Conservation (phyloP, 306 rosid genomes). For the Morella rubra region DNA sequence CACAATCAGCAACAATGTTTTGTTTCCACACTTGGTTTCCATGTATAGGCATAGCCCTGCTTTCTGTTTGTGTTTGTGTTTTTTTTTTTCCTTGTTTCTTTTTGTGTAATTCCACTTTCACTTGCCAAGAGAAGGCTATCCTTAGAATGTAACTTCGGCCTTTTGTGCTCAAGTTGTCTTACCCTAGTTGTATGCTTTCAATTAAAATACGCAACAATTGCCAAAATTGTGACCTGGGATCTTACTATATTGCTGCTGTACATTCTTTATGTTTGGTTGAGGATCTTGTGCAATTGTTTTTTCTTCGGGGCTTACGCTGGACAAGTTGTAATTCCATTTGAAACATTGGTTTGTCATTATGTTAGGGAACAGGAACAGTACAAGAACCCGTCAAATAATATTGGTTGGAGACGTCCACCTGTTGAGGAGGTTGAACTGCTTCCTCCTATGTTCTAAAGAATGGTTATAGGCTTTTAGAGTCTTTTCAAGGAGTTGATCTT, state of each 20-base stretch:
- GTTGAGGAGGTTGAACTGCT: conserved; percentile 76
- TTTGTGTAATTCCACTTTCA: neutral
- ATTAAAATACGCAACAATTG: neutral
- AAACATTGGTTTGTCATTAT: conserved; percentile 22
- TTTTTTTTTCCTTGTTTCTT: neutral
- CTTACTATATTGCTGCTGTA: neutral
- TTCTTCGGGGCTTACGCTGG: conserved; percentile 3
- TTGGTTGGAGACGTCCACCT: conserved; percentile 78
- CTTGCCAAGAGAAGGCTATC: neutral
- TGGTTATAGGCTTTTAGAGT: conserved; percentile 18
- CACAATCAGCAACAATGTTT: neutral
- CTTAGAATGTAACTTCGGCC: neutral
- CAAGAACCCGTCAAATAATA: conserved; percentile 64
- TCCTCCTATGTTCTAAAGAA: conserved; percentile 22
- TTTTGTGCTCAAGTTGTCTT: neutral
- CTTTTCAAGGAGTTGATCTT: neutral
- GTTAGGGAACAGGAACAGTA: conserved; percentile 77
- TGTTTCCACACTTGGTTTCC: neutral
- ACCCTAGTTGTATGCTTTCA: neutral
- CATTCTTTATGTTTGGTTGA: neutral
- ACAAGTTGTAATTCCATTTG: conserved; percentile 20
- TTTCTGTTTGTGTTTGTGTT: too few relatives aligned
- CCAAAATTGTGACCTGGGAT: conserved; percentile 1
- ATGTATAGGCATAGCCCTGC: too few relatives aligned
- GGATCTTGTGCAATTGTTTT: neutral